Conservation (phyloP, 2,329 filamentous ascomycete genomes). For the Aureobasidium sp. region DNA sequence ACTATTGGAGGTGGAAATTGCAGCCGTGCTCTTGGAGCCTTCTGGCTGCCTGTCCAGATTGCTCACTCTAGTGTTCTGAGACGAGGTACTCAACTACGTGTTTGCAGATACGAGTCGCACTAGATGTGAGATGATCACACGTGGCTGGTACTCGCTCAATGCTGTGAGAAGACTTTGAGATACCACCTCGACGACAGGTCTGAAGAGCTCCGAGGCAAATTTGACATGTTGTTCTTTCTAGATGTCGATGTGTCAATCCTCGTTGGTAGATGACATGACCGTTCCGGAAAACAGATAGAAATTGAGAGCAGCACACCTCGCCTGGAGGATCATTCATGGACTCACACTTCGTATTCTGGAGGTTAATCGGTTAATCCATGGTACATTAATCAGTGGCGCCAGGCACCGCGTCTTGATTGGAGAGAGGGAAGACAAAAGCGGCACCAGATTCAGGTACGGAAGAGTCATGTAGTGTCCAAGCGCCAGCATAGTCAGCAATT, state of each 20-base stretch:
- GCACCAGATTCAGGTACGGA: neutral
- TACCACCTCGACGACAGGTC: neutral
- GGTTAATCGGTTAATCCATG: neutral
- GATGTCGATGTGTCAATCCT: neutral
- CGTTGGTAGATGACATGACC: neutral
- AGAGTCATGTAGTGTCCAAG: neutral
- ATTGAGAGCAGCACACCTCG: neutral
- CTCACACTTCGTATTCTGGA: neutral
- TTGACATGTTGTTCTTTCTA: neutral
- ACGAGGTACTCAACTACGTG: neutral
- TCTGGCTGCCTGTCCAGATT: neutral
- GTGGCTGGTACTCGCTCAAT: neutral
- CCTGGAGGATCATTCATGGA: neutral
- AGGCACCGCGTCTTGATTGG: neutral
- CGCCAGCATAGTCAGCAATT: neutral
- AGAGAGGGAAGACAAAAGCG: neutral
- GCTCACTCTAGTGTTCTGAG: neutral
- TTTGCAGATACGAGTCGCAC: neutral
- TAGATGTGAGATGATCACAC: neutral
- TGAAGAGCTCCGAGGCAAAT: neutral
- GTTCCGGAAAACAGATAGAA: neutral
- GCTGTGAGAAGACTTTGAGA: neutral
- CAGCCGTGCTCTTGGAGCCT: neutral
- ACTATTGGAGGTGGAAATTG: conserved; percentile 9
- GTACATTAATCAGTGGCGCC: neutral